Evolutionary conservation across 257 asterid genomes (phyloP).

Genomic region (Solanum chmielewskii): DNA sequence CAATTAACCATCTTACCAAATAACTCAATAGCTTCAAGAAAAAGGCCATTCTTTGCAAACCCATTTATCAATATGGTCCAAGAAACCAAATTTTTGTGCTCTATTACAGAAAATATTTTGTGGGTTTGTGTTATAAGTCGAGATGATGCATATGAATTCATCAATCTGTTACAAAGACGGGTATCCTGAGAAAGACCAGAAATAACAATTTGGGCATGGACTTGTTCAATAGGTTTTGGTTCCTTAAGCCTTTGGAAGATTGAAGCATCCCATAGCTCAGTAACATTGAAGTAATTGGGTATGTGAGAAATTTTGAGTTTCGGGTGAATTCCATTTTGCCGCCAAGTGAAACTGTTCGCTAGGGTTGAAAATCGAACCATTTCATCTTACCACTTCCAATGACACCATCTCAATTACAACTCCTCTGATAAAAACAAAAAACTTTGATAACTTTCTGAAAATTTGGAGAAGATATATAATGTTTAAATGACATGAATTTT

Average conservation of each 20-base stretch:
- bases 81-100: conserved; percentile 36
- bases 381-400: neutral
- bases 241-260: conserved; percentile 22
- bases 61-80: conserved; percentile 55
- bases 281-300: neutral
- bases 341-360: conserved; percentile 12
- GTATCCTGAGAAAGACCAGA: conserved; percentile 25
- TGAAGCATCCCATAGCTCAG: conserved; percentile 12
- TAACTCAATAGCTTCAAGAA: conserved; percentile 28
- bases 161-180: conserved; percentile 37
- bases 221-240: conserved; percentile 29
- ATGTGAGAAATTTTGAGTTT: neutral
- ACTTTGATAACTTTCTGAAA: too few species aligned
- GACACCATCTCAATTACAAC: too few species aligned
- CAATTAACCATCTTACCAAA: conserved; percentile 31
- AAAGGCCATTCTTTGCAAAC: conserved; percentile 31
- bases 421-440: neutral
- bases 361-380: conserved; percentile 15
- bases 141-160: conserved; percentile 41
- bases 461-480: too few species aligned
- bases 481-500: too few species aligned
- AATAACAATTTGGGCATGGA: conserved; percentile 32
- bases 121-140: conserved; percentile 23
- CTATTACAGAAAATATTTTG: conserved; percentile 22
- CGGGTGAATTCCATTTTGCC: conserved; percentile 7